Evolutionary conservation across 2,329 filamentous ascomycete genomes (phyloP).

Genomic region (Raffaelea albimanens): DNA sequence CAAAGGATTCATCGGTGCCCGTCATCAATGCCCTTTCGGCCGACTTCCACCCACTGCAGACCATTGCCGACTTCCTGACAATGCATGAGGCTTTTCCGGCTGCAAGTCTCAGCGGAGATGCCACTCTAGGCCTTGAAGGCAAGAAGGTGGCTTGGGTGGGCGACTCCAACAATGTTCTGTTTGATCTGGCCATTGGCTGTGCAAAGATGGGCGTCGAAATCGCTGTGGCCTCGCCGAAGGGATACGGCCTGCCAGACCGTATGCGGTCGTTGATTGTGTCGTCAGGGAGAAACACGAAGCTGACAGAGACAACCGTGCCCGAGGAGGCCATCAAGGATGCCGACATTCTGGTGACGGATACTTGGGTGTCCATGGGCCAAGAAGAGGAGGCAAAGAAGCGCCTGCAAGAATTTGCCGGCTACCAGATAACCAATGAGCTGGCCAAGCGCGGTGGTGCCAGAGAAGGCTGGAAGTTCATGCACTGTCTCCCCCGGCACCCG

Average conservation of each 20-base stretch:
- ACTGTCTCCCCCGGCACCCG: constrained; percentile 83
- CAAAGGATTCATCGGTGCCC: constrained; percentile 64
- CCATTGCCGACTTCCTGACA: constrained; percentile 87
- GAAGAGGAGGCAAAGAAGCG: constrained; percentile 74
- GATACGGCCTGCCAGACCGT: constrained; percentile 67
- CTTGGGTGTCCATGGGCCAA: constrained; percentile 98
- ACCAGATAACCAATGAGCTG: constrained; percentile 82
- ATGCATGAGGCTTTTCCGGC: constrained; percentile 68
- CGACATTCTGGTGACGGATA: constrained; percentile 89
- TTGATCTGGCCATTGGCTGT: constrained; percentile 81
- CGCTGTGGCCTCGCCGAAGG: constrained; percentile 74
- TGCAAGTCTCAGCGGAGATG: constrained; percentile 20
- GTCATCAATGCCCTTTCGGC: constrained; percentile 85
- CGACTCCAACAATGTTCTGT: constrained; percentile 94
- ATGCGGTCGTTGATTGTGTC: constrained; percentile 67
- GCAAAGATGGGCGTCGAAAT: constrained; percentile 82
- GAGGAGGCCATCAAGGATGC: constrained; percentile 80
- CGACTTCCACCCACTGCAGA: constrained; percentile 88
- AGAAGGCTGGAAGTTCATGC: constrained; percentile 93
- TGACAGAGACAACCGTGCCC: constrained; percentile 68
- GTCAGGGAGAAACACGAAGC: constrained; percentile 47
- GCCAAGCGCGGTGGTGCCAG: constrained; percentile 80
- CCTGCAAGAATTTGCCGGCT: constrained; percentile 74
- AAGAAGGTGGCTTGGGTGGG: constrained; percentile 94
- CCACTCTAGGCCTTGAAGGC: constrained; percentile 60